Base-by-base conservation (phyloP, 2,329 filamentous ascomycete genomes). In the Penicillium psychrosexuale region DNA sequence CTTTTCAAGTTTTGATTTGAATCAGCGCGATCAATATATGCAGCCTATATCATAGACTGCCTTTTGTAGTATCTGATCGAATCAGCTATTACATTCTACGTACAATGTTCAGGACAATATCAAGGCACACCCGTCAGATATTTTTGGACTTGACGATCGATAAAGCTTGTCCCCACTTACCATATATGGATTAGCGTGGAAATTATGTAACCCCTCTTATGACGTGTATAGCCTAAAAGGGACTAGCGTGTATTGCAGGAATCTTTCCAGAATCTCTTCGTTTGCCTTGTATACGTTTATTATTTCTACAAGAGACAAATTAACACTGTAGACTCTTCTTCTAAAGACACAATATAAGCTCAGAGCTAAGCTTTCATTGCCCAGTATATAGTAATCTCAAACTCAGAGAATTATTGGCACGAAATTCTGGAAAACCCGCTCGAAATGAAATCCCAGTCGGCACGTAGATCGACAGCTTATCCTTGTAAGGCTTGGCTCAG, bases 111-210 rank as follows among this genome's bases (percentile, higher is more conserved):
- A 12, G 11, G n/a, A 22, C 22, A 3, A 22, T n/a, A 12, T 12
- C 2, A 34, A 22, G 17, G 28, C 17, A 45, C 30, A n/a, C 19
- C 30, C 5, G 8, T 22, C 9, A 33, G 30, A 46, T 51, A 51
- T 51, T 51, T 51, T 51, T 51, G 24, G 40, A 51, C 31, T 47
- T 30, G 30, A 34, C 30, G 30, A 51, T 34, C 39, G 24, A 51
- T 38, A 31, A 46, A 43, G 9, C 27, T 24, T 8, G 27, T 15
- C 17, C 17, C 40, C 40, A 47, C 49, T 38, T 46, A 17, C 42
- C 34, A n/a, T 22, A 44, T 33, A 4, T 12, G 17, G 40, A 15
- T 22, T 46, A 45, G 30, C 19, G 17, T 30, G 3, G 6, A 28
- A 22, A 11, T 11, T 34, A 28, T 30, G 31, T 7, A 33, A 8